Percentiles rank a stretch among this genome's conserved stretches.
phyloP scores from a whole-genome alignment of 805 yeast genomes.

The Saccharomycopsis malanga region DNA sequence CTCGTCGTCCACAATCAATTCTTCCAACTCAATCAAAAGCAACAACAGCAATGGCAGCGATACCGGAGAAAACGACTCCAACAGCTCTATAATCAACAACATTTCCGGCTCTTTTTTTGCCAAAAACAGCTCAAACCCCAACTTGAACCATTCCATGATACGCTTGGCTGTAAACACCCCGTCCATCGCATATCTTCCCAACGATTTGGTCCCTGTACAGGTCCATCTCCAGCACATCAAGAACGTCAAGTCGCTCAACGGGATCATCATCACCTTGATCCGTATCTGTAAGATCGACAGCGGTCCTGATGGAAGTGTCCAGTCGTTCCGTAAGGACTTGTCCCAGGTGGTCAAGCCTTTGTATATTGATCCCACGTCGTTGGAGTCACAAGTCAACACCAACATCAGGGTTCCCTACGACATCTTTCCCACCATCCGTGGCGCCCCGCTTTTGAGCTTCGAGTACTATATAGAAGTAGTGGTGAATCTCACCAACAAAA shows the following conservation, averaged over 20 bases:
- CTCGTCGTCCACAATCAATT: constrained; percentile 18
- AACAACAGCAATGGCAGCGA: constrained; percentile 22
- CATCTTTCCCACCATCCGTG: constrained; percentile 75
- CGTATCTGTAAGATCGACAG: constrained; percentile 61
- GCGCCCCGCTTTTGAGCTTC: constrained; percentile 65
- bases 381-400: constrained; percentile 46
- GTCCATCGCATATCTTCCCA: constrained; percentile 66
- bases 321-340: constrained; percentile 71
- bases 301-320: constrained; percentile 37
- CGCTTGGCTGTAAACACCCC: constrained; percentile 42
- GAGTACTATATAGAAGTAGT: constrained; percentile 81
- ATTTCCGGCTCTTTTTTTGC: constrained; percentile 5
- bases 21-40: constrained; percentile 5
- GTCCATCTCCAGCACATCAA: constrained; percentile 63
- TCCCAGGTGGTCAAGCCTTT: constrained; percentile 72
- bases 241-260: constrained; percentile 59
- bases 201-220: constrained; percentile 72
- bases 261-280: constrained; percentile 71
- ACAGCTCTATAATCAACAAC: constrained; percentile 6
- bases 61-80: neutral
- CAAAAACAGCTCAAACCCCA: neutral
- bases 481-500: constrained; percentile 51
- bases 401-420: constrained; percentile 73
- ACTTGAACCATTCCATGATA: constrained; percentile 4
- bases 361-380: constrained; percentile 62